phyloP scores from a whole-genome alignment of 352 stramenopile genomes.

The Phytophthora meadii region DNA sequence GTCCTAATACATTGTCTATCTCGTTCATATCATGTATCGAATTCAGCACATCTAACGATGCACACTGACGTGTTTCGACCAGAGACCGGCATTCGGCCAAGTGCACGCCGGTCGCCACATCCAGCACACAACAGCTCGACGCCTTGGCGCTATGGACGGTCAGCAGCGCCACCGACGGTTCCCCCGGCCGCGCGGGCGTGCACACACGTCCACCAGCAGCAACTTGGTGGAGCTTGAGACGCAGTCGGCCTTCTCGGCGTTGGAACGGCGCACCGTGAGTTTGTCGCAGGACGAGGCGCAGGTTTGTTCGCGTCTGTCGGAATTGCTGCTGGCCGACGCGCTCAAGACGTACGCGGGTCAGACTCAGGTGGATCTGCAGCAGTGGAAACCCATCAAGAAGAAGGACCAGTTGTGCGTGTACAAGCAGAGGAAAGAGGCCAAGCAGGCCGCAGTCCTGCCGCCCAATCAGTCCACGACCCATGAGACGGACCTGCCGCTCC shows the following conservation, averaged over 20 bases:
- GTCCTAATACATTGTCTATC: not conserved
- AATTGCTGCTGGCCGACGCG: constrained; percentile 50
- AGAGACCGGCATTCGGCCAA: no score
- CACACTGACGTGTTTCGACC: not conserved
- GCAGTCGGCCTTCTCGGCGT: constrained; percentile 34
- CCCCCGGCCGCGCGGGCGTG: constrained; percentile 18
- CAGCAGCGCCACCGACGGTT: constrained; percentile 21
- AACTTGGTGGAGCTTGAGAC: constrained; percentile 45
- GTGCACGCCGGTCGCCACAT: no score
- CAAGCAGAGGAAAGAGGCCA: constrained; percentile 51
- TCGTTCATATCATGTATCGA: not conserved
- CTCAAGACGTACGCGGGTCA: constrained; percentile 42
- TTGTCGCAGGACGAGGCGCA: constrained; percentile 63
- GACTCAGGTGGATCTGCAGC: constrained; percentile 45
- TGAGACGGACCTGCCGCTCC: constrained; percentile 43
- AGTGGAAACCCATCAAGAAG: constrained; percentile 76
- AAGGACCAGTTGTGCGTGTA: constrained; percentile 62
- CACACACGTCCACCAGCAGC: constrained; percentile 4
- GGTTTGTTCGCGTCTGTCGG: constrained; percentile 47
- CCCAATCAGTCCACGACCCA: constrained; percentile 7
- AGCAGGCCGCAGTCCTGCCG: constrained; percentile 4
- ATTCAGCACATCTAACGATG: not conserved
- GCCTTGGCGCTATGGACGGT: constrained; percentile 15
- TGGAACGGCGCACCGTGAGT: constrained; percentile 43
- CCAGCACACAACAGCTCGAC: no score